Conservation (phyloP, 2,329 filamentous ascomycete genomes). For the Pseudopithomyces chartarum region DNA sequence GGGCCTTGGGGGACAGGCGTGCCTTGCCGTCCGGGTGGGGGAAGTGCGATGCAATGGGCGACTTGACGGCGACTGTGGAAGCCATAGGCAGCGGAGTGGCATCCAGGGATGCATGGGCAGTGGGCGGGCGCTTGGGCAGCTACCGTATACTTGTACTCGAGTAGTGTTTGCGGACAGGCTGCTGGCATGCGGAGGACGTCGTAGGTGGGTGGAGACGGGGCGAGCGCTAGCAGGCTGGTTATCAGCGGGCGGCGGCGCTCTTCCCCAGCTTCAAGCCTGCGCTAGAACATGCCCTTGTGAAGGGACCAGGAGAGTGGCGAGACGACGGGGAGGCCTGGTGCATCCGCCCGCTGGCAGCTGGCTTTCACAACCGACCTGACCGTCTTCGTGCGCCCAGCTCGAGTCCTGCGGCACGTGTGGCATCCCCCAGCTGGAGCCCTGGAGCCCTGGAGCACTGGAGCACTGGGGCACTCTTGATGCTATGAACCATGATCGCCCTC, state of each 20-base stretch:
- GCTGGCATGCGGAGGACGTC: constrained; percentile 3
- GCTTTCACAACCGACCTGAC: too few relatives aligned
- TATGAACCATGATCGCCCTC: too few relatives aligned
- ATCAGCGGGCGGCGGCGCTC: neutral
- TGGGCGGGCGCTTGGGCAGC: constrained; percentile 19
- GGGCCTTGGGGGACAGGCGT: constrained; percentile 22
- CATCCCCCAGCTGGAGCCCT: neutral
- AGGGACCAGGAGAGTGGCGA: too few relatives aligned
- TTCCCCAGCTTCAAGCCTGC: neutral
- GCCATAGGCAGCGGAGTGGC: constrained; percentile 44
- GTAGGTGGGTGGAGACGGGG: neutral
- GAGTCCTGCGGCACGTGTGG: constrained; percentile 10
- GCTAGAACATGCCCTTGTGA: too few relatives aligned
- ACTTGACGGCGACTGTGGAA: constrained; percentile 65
- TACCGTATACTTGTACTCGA: constrained; percentile 2
- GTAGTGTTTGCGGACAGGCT: neutral
- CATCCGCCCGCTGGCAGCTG: neutral
- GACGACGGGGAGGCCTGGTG: neutral
- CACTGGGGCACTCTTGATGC: neutral
- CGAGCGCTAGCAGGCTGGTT: neutral
- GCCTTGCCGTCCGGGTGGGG: constrained; percentile 13
- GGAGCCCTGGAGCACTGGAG: neutral
- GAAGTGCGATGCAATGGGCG: constrained; percentile 55
- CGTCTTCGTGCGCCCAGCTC: neutral
- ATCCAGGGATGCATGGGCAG: constrained; percentile 12